Base-by-base conservation (phyloP, 768 basidiomycete species). In the Trametes gibbosa region DNA sequence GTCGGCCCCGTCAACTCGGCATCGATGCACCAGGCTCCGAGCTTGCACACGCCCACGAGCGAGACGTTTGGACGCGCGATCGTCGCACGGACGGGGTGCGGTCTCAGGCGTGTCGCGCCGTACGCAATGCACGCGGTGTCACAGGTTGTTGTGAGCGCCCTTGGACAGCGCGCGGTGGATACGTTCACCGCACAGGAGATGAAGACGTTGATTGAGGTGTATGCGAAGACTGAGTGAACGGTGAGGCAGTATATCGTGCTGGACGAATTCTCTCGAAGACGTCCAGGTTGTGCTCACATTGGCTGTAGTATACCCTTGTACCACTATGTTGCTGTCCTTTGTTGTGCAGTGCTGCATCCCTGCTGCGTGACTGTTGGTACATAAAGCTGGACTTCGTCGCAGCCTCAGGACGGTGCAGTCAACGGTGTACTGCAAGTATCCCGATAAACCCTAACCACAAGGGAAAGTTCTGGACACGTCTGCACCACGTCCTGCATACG, bases 71-170 rank as follows among this genome's bases (percentile, higher is more conserved):
- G 64, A 29, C 56, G 58, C 58, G 50, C 52, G 13, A 21, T 69
- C n/a, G 61, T 69, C 39, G 56, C 50, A 17, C 35, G 53, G 21
- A 55, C 66, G 24, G 69, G 69, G 14, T 66, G 68, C 48, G 69
- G 68, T 19, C 48, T 54, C 50, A 37, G 61, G 35, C 7, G 43
- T 27, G 53, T 66, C 50, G 35, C 56, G 25, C 66, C 68, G 54
- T 69, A 65, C 34, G n/a, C 39, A 42, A 48, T 58, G 25, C 69
- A 70, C 46, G 65, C 63, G 29, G 23, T 66, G 16, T n/a, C 24
- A 48, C 63, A 53, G 23, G 19, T 51, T 3, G 27, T 57, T 23
- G 21, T 58, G 4, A 50, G 56, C 17, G 17, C 53, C 9, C 12
- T 66, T 23, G 43, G 65, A 1, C 53, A 65, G 47, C 43, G 49